Conservation (phyloP, 768 basidiomycete genomes). For the Hebeloma cylindrosporum region DNA sequence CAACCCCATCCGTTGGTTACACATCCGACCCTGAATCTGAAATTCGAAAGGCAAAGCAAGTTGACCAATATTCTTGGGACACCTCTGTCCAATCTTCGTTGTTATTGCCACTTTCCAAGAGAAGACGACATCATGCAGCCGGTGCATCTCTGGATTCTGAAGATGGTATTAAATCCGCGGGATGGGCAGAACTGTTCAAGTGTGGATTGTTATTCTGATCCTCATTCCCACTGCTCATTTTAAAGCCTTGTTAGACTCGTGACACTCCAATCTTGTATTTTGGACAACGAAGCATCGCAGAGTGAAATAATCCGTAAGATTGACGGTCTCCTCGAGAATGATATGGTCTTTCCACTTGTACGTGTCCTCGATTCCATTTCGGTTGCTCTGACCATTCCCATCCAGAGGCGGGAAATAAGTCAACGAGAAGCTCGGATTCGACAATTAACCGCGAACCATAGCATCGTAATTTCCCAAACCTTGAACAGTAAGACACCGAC, state of each 20-base stretch:
- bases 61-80: slow-evolving; percentile 19
- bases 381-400: slow-evolving; percentile 20
- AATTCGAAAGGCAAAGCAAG: slow-evolving; percentile 41
- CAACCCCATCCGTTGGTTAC: slow-evolving; percentile 63
- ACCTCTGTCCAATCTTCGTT: too few relatives aligned
- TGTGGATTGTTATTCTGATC: slow-evolving; percentile 34
- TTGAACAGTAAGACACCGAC: slow-evolving; percentile 44
- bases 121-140: slow-evolving; percentile 31
- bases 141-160: slow-evolving; percentile 14
- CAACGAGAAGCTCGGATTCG: slow-evolving; percentile 60
- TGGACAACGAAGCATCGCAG: slow-evolving; percentile 51
- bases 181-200: slow-evolving; percentile 73
- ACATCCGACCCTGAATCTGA: slow-evolving; percentile 71
- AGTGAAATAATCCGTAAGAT: slow-evolving; percentile 47
- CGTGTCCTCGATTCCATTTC: slow-evolving; percentile 21
- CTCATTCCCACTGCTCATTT: not conserved
- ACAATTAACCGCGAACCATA: slow-evolving; percentile 45
- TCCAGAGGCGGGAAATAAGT: slow-evolving; percentile 66
- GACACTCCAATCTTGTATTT: slow-evolving; percentile 50
- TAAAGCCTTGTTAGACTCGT: slow-evolving; percentile 48
- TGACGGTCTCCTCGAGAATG: slow-evolving; percentile 45
- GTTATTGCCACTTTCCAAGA: slow-evolving; percentile 27
- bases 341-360: slow-evolving; percentile 43
- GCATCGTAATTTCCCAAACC: slow-evolving; percentile 41
- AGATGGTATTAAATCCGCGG: slow-evolving; percentile 45